Percentiles rank a stretch among this genome's conserved stretches.
Evolutionary conservation across 306 rosid species (phyloP).

Genomic region (Gleditsia sinensis): DNA sequence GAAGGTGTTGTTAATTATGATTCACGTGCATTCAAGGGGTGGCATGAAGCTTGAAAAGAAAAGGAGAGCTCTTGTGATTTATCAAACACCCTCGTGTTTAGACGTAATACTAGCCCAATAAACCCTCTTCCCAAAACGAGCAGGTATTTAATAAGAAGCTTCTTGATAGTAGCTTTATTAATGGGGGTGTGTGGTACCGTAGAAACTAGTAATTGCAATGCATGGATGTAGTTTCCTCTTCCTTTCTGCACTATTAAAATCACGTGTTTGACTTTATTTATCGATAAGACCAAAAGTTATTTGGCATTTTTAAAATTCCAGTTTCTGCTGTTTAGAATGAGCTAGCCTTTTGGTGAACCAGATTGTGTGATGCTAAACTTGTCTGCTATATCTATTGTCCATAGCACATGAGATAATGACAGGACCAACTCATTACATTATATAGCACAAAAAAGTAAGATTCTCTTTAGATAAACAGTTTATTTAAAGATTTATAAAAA

Average conservation of each 20-base stretch:
- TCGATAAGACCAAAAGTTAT: not conserved
- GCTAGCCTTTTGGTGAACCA: not conserved
- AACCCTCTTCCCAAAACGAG: too few species aligned
- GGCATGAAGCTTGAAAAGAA: not conserved
- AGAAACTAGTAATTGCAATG: too few species aligned
- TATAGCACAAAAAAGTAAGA: too few species aligned
- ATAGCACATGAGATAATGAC: too few species aligned
- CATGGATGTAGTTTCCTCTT: conserved; percentile 8
- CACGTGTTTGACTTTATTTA: not conserved
- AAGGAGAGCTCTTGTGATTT: not conserved
- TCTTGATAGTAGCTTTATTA: not conserved
- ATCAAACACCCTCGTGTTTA: not conserved
- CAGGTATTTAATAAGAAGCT: not conserved
- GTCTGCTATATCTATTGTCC: not conserved
- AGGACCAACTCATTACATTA: too few species aligned
- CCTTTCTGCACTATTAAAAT: not conserved
- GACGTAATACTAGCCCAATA: not conserved
- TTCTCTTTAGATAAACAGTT: too few species aligned
- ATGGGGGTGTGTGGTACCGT: not conserved
- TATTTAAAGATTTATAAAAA: too few species aligned
- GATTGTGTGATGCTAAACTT: not conserved
- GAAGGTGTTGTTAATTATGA: conserved; percentile 25
- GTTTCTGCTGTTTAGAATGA: not conserved
- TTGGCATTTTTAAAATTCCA: not conserved
- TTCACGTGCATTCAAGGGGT: conserved; percentile 43